Percentiles rank a stretch among this genome's conserved stretches.
phyloP scores from a whole-genome alignment of 2,329 filamentous ascomycete species.

The Coleophoma eucalyptorum region DNA sequence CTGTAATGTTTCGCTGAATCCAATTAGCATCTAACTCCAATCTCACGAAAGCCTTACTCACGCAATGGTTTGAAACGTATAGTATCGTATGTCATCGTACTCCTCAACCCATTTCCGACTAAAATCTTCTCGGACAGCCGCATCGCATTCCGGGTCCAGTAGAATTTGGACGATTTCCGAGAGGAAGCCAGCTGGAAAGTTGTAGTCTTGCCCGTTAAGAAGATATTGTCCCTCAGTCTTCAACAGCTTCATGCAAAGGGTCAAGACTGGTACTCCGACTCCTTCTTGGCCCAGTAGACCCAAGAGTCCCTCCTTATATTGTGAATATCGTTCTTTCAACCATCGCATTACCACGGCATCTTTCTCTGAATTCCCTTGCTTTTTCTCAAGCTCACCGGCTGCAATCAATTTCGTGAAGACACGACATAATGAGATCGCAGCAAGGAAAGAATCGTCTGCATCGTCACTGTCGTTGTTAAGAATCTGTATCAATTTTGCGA shows the following conservation, averaged over 20 bases:
- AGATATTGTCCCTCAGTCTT: slow-evolving; percentile 71
- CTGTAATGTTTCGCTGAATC: slow-evolving; percentile 30
- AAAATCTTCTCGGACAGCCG: slow-evolving; percentile 66
- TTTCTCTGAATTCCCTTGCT: slow-evolving; percentile 64
- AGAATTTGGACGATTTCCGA: slow-evolving; percentile 59
- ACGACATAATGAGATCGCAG: slow-evolving; percentile 78
- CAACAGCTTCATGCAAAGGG: slow-evolving; percentile 76
- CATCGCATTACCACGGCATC: slow-evolving; percentile 72
- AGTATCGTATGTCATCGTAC: slow-evolving; percentile 82
- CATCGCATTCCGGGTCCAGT: slow-evolving; percentile 51
- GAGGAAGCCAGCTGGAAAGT: slow-evolving; percentile 67
- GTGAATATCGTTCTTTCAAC: slow-evolving; percentile 70
- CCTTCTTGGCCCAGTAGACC: slow-evolving; percentile 57
- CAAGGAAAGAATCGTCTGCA: slow-evolving; percentile 57
- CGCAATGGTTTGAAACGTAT: slow-evolving; percentile 72
- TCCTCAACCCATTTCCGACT: slow-evolving; percentile 73
- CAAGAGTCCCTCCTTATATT: slow-evolving; percentile 64
- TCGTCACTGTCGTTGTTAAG: slow-evolving; percentile 45
- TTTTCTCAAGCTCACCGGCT: slow-evolving; percentile 64
- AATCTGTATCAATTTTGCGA: slow-evolving; percentile 65
- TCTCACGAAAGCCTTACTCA: slow-evolving; percentile 38
- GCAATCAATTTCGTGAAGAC: slow-evolving; percentile 81
- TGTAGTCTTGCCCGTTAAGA: slow-evolving; percentile 57
- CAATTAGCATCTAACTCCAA: slow-evolving; percentile 8
- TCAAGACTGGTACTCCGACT: slow-evolving; percentile 68